Conservation (phyloP, 1,284 basidiomycete species). For the Cutaneotrichosporon dermatis region DNA sequence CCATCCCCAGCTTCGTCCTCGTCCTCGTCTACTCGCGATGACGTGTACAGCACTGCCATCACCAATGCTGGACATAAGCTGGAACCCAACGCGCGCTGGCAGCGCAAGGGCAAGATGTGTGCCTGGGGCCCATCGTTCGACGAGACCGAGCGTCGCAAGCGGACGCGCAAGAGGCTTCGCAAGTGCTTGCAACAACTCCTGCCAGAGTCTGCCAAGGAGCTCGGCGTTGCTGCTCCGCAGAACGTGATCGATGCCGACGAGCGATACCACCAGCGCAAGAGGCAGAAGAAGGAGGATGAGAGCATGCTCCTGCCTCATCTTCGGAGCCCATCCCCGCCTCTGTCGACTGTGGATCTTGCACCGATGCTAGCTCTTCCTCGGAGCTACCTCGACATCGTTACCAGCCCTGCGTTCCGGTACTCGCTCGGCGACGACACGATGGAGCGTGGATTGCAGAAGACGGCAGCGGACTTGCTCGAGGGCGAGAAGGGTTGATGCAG, state of each 20-base stretch:
- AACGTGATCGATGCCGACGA: conserved; percentile 34
- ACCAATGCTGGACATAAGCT: conserved; percentile 47
- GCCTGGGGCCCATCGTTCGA: conserved; percentile 47
- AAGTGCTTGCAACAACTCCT: conserved; percentile 38
- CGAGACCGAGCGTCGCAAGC: conserved; percentile 28
- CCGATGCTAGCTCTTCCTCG: conserved; percentile 41
- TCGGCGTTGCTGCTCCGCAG: conserved; percentile 28
- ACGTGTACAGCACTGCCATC: conserved; percentile 22
- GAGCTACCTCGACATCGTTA: conserved; percentile 47
- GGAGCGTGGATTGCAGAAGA: conserved; percentile 46
- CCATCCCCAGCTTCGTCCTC: conserved; percentile 28
- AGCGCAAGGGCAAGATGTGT: conserved; percentile 46
- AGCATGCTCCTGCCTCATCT: conserved; percentile 42
- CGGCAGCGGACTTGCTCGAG: conserved; percentile 47
- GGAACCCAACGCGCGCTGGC: conserved; percentile 35
- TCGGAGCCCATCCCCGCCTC: conserved; percentile 40
- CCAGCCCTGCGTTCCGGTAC: conserved; percentile 44
- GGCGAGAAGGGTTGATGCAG: conserved; percentile 47
- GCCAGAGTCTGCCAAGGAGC: conserved; percentile 39
- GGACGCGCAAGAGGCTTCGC: conserved; percentile 36
- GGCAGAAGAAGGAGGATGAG: conserved; percentile 28
- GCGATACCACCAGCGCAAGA: conserved; percentile 24
- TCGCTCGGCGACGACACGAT: conserved; percentile 47
- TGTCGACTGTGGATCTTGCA: conserved; percentile 39
- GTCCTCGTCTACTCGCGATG: conserved; percentile 18